Evolutionary conservation across 2,329 filamentous ascomycete species (phyloP).

Genomic region (Aspergillus fijiensis): DNA sequence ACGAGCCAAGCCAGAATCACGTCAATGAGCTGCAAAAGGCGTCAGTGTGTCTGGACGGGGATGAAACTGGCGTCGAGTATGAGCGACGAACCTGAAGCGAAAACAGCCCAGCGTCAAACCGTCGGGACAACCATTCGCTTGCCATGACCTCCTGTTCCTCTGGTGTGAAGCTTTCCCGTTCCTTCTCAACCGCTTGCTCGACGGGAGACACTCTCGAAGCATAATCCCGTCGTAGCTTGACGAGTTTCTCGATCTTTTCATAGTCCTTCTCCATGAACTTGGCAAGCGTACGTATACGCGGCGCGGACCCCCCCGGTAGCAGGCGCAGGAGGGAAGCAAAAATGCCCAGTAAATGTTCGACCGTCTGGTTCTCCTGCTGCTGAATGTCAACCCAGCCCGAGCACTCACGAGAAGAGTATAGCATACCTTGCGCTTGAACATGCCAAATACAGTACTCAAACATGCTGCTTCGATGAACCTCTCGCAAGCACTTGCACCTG

Average conservation of each 20-base stretch:
- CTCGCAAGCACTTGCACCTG: conserved; percentile 65
- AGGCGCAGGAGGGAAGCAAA: conserved; percentile 79
- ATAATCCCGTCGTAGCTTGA: conserved; percentile 71
- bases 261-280: conserved; percentile 97
- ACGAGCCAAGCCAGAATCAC: conserved; percentile 85
- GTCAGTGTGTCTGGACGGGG: not conserved
- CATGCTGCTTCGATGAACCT: conserved; percentile 79
- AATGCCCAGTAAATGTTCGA: conserved; percentile 80
- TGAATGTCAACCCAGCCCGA: conserved; percentile 18
- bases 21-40: conserved; percentile 62
- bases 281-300: conserved; percentile 78
- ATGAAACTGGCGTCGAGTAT: not conserved
- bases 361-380: conserved; percentile 62
- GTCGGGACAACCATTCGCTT: conserved; percentile 69
- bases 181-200: conserved; percentile 61
- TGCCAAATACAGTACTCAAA: conserved; percentile 78
- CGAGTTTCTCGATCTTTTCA: conserved; percentile 72
- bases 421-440: conserved; percentile 74
- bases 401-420: not conserved
- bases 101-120: conserved; percentile 82
- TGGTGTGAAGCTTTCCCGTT: conserved; percentile 55
- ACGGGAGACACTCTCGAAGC: conserved; percentile 60
- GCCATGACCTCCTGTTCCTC: conserved; percentile 63
- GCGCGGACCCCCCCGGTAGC: conserved; percentile 72
- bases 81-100: conserved; percentile 61